phyloP scores from a whole-genome alignment of 2,329 filamentous ascomycete species.

The Diaporthe sp. region DNA sequence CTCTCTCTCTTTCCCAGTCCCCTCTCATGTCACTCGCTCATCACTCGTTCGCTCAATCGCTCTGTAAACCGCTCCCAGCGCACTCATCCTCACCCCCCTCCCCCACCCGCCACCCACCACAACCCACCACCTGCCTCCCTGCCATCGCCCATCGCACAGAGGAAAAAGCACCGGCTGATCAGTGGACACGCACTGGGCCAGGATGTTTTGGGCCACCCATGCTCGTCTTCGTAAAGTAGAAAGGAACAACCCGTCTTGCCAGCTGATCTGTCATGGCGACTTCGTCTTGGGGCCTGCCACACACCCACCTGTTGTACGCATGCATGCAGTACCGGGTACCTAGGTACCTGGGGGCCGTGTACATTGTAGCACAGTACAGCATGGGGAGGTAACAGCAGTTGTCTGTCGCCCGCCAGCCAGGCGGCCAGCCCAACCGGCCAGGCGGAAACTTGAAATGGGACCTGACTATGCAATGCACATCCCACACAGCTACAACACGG shows the following conservation, averaged over 20 bases:
- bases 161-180: slow-evolving; percentile 24
- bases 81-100: background rate
- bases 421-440: slow-evolving; percentile 22
- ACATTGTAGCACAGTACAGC: slow-evolving; percentile 5
- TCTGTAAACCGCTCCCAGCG: slow-evolving; percentile 8
- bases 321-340: background rate
- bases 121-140: background rate
- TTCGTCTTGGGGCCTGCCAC: slow-evolving; percentile 18
- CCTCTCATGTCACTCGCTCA: slow-evolving; percentile 8
- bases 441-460: slow-evolving; percentile 31
- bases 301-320: slow-evolving; percentile 11
- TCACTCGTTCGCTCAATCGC: background rate
- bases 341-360: slow-evolving; percentile 7
- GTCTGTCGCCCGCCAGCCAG: slow-evolving; percentile 4
- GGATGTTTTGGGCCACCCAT: slow-evolving; percentile 17
- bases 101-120: slow-evolving; percentile 7
- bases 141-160: background rate
- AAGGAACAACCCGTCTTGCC: slow-evolving; percentile 29
- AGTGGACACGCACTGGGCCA: slow-evolving; percentile 23
- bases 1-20: background rate
- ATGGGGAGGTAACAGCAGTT: background rate
- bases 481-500: slow-evolving; percentile 26
- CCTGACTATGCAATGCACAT: slow-evolving; percentile 31
- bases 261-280: slow-evolving; percentile 26
- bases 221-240: background rate